Evolutionary conservation across 2,329 filamentous ascomycete genomes (phyloP).

Genomic region (Ophiostoma triangulosporum): DNA sequence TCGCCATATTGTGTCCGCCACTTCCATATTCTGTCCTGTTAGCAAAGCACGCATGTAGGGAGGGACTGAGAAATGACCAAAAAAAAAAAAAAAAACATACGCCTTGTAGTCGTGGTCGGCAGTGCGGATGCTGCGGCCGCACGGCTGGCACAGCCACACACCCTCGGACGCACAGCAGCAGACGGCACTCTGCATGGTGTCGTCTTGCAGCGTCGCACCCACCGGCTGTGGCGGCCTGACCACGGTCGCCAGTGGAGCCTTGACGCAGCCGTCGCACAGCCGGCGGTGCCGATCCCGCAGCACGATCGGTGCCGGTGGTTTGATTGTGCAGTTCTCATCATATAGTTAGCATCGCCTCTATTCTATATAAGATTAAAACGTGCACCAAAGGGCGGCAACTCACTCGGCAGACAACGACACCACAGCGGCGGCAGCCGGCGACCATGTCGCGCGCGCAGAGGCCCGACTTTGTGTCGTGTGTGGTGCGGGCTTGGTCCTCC

Average conservation of each 20-base stretch:
- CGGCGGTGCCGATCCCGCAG: slow-evolving; percentile 67
- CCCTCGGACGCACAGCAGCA: slow-evolving; percentile 40
- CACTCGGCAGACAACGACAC: slow-evolving; percentile 70
- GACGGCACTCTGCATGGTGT: slow-evolving; percentile 41
- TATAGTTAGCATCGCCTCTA: slow-evolving; percentile 4
- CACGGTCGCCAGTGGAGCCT: slow-evolving; percentile 51
- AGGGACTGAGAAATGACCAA: neutral
- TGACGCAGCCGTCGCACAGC: slow-evolving; percentile 62
- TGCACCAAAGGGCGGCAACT: no score
- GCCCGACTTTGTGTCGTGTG: slow-evolving; percentile 53
- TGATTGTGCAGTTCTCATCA: slow-evolving; percentile 92
- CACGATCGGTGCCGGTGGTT: slow-evolving; percentile 55
- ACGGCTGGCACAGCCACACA: slow-evolving; percentile 78
- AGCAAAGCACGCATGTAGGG: neutral
- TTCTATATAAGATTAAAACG: no score
- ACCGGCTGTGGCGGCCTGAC: slow-evolving; percentile 31
- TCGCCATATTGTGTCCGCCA: slow-evolving; percentile 81
- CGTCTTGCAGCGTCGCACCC: slow-evolving; percentile 33
- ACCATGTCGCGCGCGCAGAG: slow-evolving; percentile 83
- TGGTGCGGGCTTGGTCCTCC: slow-evolving; percentile 32
- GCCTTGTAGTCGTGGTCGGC: slow-evolving; percentile 45
- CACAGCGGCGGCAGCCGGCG: slow-evolving; percentile 65
- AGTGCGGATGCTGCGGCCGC: slow-evolving; percentile 56
- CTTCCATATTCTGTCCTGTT: slow-evolving; percentile 54
- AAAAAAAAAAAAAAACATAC: slow-evolving; percentile 24